Evolutionary conservation across 2,329 filamentous ascomycete species (phyloP).

Genomic region (Pseudogymnoascus verrucosus): DNA sequence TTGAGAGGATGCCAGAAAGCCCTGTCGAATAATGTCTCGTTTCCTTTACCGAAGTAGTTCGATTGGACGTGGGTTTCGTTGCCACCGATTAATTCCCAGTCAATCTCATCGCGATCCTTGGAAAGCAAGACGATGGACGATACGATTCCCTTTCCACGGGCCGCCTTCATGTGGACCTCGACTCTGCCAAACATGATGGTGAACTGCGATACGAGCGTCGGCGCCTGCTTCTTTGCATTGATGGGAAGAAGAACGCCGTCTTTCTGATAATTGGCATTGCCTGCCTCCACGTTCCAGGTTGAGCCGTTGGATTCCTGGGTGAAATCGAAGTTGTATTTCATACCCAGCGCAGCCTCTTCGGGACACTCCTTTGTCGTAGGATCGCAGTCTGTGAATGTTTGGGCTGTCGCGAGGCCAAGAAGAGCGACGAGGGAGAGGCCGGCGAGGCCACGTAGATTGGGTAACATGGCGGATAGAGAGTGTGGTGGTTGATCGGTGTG

Average conservation of each 20-base stretch:
- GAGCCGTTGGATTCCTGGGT: conserved; percentile 50
- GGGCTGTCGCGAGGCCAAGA: conserved; percentile 48
- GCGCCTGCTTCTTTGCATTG: conserved; percentile 60
- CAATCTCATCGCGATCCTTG: conserved; percentile 78
- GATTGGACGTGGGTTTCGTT: conserved; percentile 56
- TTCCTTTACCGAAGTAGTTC: conserved; percentile 72
- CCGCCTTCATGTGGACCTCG: conserved; percentile 70
- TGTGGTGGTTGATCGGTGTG: neutral
- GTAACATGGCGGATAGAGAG: neutral
- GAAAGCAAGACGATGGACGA: conserved; percentile 77
- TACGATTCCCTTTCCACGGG: conserved; percentile 67
- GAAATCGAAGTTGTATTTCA: conserved; percentile 54
- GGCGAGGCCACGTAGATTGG: conserved; percentile 3
- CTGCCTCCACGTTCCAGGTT: conserved; percentile 63
- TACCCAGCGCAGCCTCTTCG: conserved; percentile 61
- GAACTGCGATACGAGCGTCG: conserved; percentile 70
- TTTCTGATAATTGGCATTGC: conserved; percentile 52
- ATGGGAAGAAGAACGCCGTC: conserved; percentile 68
- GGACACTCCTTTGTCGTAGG: conserved; percentile 65
- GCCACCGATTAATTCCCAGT: conserved; percentile 74
- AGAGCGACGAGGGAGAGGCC: conserved; percentile 9
- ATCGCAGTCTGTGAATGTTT: conserved; percentile 72
- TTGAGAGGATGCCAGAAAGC: conserved; percentile 53
- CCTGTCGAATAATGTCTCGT: conserved; percentile 63
- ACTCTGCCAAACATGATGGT: conserved; percentile 82